Base-by-base conservation (phyloP, 257 asterid species). In the Primulina eburnea region DNA sequence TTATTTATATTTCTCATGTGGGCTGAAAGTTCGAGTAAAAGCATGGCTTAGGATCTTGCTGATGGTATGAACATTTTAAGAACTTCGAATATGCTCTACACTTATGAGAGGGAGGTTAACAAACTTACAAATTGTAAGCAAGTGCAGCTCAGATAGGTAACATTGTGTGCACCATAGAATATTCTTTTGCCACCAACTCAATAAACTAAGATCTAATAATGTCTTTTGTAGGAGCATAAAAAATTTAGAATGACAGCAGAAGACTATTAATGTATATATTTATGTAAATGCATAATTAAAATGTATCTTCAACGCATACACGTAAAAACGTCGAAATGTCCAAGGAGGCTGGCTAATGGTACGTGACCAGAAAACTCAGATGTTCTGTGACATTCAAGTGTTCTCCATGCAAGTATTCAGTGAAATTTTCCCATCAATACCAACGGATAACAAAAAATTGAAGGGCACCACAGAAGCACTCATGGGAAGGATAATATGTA, bases 91-190 rank as follows among this genome's bases (percentile, higher is more conserved):
- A 7, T 0, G n/a, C 55, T 34, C 10, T 28, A 32, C 8, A 20
- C 2, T 1, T 16, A 47, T 8, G 58, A 71, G 58, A 53, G 11
- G 61, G 28, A 35, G 8, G 32, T 16, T 8, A 38, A 10, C n/a
- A 43, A n/a, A 37, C 32, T 64, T 35, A 18, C 33, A 64, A n/a
- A 8, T 64, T 37, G 24, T 21, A 38, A 62, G 20, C 7, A 62
- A 12, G 68, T 64, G 28, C 1, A 4, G 17, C 20, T 64, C 37
- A 34, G 8, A n/a, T 18, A 21, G 11, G 24, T 14, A 37, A 64
- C 20, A 73, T 0, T 10, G 11, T 59, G 67, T 47, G 68, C 63
- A 30, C 72, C 61, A 66, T 11, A 37, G 38, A 60, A 59, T 65
- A 32, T 38, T 30, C 16, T 73, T 47, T 65, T 34, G 43, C 30